Conservation (phyloP, 2,329 filamentous ascomycete genomes). For the Mycocentrospora acerina region DNA sequence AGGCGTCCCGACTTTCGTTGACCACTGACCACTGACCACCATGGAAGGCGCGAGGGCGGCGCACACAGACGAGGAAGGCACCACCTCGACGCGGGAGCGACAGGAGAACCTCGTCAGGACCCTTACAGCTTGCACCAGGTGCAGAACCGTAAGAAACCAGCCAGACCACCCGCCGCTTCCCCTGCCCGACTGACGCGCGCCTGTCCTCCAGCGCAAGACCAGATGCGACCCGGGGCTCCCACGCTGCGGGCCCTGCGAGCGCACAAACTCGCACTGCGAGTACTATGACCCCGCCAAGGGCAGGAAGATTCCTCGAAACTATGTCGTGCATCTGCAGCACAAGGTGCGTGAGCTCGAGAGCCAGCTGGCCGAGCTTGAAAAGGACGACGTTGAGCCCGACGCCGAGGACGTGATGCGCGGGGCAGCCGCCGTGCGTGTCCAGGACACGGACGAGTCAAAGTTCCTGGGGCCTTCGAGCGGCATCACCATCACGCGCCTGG, state of each 20-base stretch:
- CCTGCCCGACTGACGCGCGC: slow-evolving; percentile 13
- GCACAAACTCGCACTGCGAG: slow-evolving; percentile 87
- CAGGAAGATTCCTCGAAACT: slow-evolving; percentile 82
- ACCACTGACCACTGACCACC: slow-evolving; percentile 11
- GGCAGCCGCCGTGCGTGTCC: slow-evolving; percentile 80
- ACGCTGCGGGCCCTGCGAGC: slow-evolving; percentile 87
- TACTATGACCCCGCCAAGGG: slow-evolving; percentile 91
- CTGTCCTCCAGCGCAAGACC: slow-evolving; percentile 74
- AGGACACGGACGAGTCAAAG: slow-evolving; percentile 82
- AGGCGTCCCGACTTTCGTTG: slow-evolving; percentile 7
- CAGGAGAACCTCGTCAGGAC: slow-evolving; percentile 77
- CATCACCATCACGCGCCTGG: slow-evolving; percentile 88
- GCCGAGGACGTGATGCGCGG: slow-evolving; percentile 84
- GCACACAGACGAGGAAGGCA: slow-evolving; percentile 21
- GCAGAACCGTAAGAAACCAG: slow-evolving; percentile 65
- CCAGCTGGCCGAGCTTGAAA: slow-evolving; percentile 76
- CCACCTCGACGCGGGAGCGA: slow-evolving; percentile 42
- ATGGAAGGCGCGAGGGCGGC: slow-evolving; percentile 27
- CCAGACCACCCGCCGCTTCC: slow-evolving; percentile 1
- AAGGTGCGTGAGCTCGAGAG: slow-evolving; percentile 79
- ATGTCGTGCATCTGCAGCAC: slow-evolving; percentile 89
- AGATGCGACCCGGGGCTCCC: slow-evolving; percentile 92
- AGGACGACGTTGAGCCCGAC: slow-evolving; percentile 69
- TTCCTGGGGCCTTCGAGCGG: slow-evolving; percentile 93
- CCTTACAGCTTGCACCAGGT: slow-evolving; percentile 76